Evolutionary conservation across 2,329 filamentous ascomycete species (phyloP).

Genomic region (Phoma herbarum): DNA sequence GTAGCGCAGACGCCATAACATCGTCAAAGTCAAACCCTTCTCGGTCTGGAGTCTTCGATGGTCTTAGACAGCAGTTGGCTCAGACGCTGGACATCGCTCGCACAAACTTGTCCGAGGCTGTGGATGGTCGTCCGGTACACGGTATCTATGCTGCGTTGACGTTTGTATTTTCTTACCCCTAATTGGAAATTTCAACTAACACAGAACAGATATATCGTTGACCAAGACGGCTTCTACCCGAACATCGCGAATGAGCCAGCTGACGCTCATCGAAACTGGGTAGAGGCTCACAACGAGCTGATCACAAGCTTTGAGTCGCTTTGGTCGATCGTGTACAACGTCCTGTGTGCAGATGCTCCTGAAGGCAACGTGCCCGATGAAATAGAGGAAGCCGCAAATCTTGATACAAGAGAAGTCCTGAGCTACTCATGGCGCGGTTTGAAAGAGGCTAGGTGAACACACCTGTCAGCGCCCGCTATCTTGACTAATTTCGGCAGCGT

Average conservation of each 20-base stretch:
- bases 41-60: constrained; percentile 62
- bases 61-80: constrained; percentile 69
- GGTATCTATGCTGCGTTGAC: constrained; percentile 52
- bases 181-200: not conserved
- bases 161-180: constrained; percentile 17
- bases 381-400: constrained; percentile 72
- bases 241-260: constrained; percentile 20
- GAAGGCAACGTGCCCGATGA: constrained; percentile 86
- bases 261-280: constrained; percentile 40
- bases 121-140: constrained; percentile 58
- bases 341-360: constrained; percentile 92
- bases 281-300: constrained; percentile 63
- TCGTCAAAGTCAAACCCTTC: constrained; percentile 27
- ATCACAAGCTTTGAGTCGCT: constrained; percentile 70
- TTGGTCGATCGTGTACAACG: constrained; percentile 77
- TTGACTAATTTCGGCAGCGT: constrained; percentile 62
- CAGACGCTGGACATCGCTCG: constrained; percentile 70
- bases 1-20: constrained; percentile 11
- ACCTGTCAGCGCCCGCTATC: not conserved
- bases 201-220: constrained; percentile 57
- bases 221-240: constrained; percentile 50
- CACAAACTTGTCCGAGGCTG: constrained; percentile 70
- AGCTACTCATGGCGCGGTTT: constrained; percentile 95
- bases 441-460: constrained; percentile 84
- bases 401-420: constrained; percentile 86